phyloP scores from a whole-genome alignment of 352 stramenopile genomes.

The Pythium myriotylum region DNA sequence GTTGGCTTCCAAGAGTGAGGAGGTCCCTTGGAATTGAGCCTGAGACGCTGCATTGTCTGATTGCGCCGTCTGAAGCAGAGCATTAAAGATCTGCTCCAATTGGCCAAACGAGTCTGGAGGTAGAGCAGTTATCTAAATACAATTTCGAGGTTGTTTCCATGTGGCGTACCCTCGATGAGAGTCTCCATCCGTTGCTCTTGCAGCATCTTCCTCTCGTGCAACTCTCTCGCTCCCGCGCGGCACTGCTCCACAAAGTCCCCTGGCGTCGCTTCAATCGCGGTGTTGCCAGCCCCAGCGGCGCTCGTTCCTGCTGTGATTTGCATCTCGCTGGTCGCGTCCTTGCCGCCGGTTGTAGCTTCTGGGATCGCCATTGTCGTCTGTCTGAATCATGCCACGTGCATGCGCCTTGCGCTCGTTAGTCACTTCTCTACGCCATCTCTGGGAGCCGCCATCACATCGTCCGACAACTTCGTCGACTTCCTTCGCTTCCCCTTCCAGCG shows the following conservation, averaged over 20 bases:
- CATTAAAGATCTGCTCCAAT: slow-evolving; percentile 35
- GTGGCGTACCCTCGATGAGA: slow-evolving; percentile 48
- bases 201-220: slow-evolving; percentile 55
- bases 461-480: neutral
- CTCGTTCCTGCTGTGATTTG: neutral
- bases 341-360: neutral
- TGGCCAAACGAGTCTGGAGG: slow-evolving; percentile 23
- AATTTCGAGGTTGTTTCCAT: slow-evolving; percentile 13
- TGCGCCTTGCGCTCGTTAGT: no score
- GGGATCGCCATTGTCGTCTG: neutral
- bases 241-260: slow-evolving; percentile 41
- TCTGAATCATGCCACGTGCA: neutral
- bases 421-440: neutral
- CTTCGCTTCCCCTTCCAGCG: neutral
- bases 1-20: slow-evolving; percentile 12
- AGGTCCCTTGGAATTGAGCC: slow-evolving; percentile 16
- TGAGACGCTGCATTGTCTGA: slow-evolving; percentile 3
- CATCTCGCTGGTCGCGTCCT: neutral
- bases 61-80: slow-evolving; percentile 17
- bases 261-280: neutral
- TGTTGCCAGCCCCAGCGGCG: neutral
- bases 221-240: slow-evolving; percentile 35
- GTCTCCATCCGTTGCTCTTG: slow-evolving; percentile 58
- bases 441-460: neutral
- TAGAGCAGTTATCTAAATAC: no score